Percentiles rank a stretch among this genome's conserved stretches.
phyloP scores from a whole-genome alignment of 2,329 filamentous ascomycete genomes.

The Aspergillus sp. region DNA sequence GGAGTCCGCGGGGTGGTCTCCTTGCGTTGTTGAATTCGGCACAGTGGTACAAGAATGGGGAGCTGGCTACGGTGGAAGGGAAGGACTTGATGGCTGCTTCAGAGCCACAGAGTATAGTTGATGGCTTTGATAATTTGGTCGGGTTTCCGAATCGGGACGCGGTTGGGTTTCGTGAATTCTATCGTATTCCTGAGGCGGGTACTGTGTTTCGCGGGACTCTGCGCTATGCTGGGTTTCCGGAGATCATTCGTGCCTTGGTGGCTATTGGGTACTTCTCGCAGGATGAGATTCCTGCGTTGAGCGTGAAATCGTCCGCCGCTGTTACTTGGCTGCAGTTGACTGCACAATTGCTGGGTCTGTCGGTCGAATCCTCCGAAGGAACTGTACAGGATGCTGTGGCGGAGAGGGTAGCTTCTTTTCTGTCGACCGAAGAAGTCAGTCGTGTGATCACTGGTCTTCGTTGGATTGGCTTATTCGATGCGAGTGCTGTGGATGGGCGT shows the following conservation, averaged over 20 bases:
- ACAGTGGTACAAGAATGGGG: constrained; percentile 3
- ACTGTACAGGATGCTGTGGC: not conserved
- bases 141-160: constrained; percentile 10
- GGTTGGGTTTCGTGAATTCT: constrained; percentile 2
- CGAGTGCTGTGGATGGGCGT: not conserved
- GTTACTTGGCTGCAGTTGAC: constrained; percentile 1
- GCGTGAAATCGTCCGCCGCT: no score
- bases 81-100: constrained; percentile 7
- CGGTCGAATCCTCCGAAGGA: not conserved
- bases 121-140: not conserved
- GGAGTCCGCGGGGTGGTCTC: constrained; percentile 2
- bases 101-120: not conserved
- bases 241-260: constrained; percentile 2
- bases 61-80: not conserved
- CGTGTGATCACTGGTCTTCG: not conserved
- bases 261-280: constrained; percentile 4
- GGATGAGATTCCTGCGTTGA: not conserved
- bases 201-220: constrained; percentile 8
- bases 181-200: constrained; percentile 2
- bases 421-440: not conserved
- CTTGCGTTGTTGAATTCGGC: constrained; percentile 7
- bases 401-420: not conserved
- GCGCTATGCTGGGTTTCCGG: constrained; percentile 8
- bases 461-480: not conserved
- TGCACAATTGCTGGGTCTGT: not conserved